Conservation (phyloP, 2,329 filamentous ascomycete genomes). For the Pseudogymnoascus sp. region DNA sequence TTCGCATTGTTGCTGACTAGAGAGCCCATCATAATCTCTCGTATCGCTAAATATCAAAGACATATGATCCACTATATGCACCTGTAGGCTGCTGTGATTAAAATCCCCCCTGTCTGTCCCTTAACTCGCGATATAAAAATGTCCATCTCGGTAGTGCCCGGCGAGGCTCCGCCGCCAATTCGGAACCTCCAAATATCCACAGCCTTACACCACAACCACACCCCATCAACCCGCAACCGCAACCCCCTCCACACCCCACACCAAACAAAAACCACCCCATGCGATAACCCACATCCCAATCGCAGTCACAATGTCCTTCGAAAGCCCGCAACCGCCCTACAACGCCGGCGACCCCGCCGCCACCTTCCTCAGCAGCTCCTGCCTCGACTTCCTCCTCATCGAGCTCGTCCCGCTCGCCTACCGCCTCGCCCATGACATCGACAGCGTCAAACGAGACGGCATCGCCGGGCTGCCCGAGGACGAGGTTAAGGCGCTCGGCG, state of each 20-base stretch:
- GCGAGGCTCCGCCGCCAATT: not conserved
- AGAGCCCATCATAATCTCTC: not conserved
- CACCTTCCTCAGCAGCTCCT: conserved; percentile 72
- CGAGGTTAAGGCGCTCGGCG: conserved; percentile 26
- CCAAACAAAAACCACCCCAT: not conserved
- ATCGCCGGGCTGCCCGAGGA: conserved; percentile 5
- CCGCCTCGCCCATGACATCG: conserved; percentile 63
- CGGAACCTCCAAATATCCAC: conserved; percentile 3
- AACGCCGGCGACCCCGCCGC: conserved; percentile 66
- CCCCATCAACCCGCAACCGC: not conserved
- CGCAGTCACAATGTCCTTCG: conserved; percentile 57
- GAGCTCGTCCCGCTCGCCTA: conserved; percentile 94
- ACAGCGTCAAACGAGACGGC: conserved; percentile 9
- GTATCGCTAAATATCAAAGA: not conserved
- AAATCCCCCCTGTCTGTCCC: not conserved
- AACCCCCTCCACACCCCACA: not conserved
- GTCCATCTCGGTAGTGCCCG: not conserved
- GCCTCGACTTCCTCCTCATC: conserved; percentile 89
- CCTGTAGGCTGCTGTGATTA: not conserved
- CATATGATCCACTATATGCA: not conserved
- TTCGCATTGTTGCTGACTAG: not conserved
- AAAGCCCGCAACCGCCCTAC: conserved; percentile 59
- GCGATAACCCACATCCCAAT: not conserved
- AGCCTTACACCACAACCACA: conserved; percentile 1
- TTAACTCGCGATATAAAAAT: not conserved